Evolutionary conservation across 768 basidiomycete genomes (phyloP).

Genomic region (Ramaria rubella): DNA sequence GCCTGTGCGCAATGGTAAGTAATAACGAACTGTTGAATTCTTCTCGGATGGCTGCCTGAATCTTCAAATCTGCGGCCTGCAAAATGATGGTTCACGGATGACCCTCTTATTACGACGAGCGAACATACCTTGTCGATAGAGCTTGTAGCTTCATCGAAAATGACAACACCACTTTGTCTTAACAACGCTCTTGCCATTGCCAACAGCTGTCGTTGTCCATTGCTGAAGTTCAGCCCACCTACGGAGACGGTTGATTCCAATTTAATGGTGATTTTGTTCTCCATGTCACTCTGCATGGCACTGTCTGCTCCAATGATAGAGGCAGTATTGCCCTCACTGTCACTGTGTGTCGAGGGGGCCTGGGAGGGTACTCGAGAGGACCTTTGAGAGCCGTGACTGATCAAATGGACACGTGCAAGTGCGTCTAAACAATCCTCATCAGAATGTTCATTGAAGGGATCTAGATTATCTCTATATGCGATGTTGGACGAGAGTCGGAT

Average conservation of each 20-base stretch:
- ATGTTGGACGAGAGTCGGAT: neutral
- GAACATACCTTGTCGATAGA: constrained; percentile 55
- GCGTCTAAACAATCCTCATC: constrained; percentile 79
- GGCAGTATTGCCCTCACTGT: constrained; percentile 31
- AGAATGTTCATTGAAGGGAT: constrained; percentile 56
- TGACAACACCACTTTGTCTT: constrained; percentile 65
- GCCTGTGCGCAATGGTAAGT: constrained; percentile 58
- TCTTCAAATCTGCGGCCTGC: constrained; percentile 83
- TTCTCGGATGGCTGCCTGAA: constrained; percentile 80
- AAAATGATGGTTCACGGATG: no score
- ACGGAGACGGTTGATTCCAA: constrained; percentile 77
- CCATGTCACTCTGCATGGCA: constrained; percentile 36
- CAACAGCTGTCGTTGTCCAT: constrained; percentile 84
- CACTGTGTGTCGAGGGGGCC: constrained; percentile 39
- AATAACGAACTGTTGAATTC: constrained; percentile 62
- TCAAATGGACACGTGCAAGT: constrained; percentile 74
- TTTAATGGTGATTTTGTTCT: constrained; percentile 31
- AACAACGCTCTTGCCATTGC: constrained; percentile 80
- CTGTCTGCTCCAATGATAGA: constrained; percentile 38
- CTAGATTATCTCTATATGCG: constrained; percentile 25
- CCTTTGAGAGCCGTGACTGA: constrained; percentile 44
- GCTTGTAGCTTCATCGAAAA: constrained; percentile 80
- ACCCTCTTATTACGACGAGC: no score
- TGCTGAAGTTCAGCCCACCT: constrained; percentile 87
- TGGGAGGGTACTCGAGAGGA: constrained; percentile 45